A percentile compares a stretch with the other conserved stretches of the same genome.
phyloP scores from a whole-genome alignment of 208 protist genomes.

The Crithidia sp. region DNA sequence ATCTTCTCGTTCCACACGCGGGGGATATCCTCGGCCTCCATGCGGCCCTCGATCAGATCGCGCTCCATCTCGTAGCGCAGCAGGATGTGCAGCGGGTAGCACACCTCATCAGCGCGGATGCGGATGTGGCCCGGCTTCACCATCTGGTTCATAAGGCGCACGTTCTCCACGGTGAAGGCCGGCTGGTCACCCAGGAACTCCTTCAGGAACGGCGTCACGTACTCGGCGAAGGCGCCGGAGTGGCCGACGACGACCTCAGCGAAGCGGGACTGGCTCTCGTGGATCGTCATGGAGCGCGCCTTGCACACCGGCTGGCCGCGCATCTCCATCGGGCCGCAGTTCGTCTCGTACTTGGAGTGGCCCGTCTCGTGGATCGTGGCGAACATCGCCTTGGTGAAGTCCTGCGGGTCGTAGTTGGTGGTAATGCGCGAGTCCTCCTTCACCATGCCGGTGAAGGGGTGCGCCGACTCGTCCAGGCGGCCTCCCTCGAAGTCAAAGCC shows the following conservation, averaged over 20 bases:
- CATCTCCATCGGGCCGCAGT: constrained; percentile 65
- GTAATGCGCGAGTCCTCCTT: constrained; percentile 89
- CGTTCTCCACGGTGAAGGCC: constrained; percentile 57
- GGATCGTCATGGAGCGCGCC: constrained; percentile 68
- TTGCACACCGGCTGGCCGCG: constrained; percentile 60
- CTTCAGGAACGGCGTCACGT: constrained; percentile 48
- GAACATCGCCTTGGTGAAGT: constrained; percentile 54
- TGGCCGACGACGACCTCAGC: constrained; percentile 73
- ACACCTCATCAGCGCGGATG: constrained; percentile 89
- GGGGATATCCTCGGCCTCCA: constrained; percentile 81
- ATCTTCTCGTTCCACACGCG: constrained; percentile 88
- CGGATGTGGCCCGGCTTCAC: constrained; percentile 83
- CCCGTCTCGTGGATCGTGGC: constrained; percentile 88
- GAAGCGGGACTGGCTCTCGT: constrained; percentile 92
- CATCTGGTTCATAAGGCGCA: constrained; percentile 44
- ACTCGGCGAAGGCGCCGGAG: constrained; percentile 61
- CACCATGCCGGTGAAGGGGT: constrained; percentile 86
- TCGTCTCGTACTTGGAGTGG: constrained; percentile 90
- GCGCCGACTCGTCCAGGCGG: constrained; percentile 79
- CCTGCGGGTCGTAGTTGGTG: constrained; percentile 58
- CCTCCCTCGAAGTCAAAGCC: constrained; percentile 83
- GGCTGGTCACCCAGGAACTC: constrained; percentile 65
- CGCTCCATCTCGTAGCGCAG: constrained; percentile 92
- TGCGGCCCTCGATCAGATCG: constrained; percentile 74
- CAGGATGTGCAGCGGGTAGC: constrained; percentile 91